These are phyloP conservation scores for Cryptosporidium tyzzeri DNA, from an alignment of 169 alveolate genomes.

Conservation along the genomic window DNA sequence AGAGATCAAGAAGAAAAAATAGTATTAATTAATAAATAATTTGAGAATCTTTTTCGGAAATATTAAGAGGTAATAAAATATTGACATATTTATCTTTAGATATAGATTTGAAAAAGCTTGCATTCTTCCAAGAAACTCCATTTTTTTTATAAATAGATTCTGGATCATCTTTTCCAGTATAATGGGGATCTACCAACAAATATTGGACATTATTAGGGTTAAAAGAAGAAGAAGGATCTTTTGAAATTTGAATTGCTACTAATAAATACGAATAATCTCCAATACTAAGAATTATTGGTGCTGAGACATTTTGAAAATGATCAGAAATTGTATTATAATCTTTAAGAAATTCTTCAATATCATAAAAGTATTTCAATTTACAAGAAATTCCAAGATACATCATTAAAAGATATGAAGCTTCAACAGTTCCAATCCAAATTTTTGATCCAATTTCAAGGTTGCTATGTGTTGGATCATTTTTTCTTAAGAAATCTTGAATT, in stretches of 20 bases:
- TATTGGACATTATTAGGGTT: conserved; percentile 78
- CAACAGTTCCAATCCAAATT: conserved; percentile 86
- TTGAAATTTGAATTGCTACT: conserved; percentile 80
- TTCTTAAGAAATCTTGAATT: conserved; percentile 78
- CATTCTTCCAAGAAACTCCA: conserved; percentile 83
- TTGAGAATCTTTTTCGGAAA: conserved; percentile 74
- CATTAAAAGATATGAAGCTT: conserved; percentile 81
- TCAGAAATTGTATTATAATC: conserved; percentile 78
- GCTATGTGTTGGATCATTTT: conserved; percentile 78
- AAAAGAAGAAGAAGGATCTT: conserved; percentile 58
- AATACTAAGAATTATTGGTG: conserved; percentile 83
- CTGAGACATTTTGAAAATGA: conserved; percentile 77
- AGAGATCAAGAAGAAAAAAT: not conserved
- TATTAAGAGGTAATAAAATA: conserved; percentile 80
- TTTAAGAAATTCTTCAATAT: conserved; percentile 78
- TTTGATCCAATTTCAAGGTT: conserved; percentile 75
- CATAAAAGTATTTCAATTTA: conserved; percentile 78
- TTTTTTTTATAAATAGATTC: conserved; percentile 76
- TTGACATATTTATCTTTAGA: conserved; percentile 80
- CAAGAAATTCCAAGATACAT: conserved; percentile 80
- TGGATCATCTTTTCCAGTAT: conserved; percentile 80
- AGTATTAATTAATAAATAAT: conserved; percentile 29
- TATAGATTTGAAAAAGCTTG: conserved; percentile 80
- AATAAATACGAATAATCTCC: conserved; percentile 82
- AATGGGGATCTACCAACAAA: conserved; percentile 84